Evolutionary conservation across 768 basidiomycete species (phyloP), one percentile per base, ranked within the genome.

Genomic region (Pisolithus albus): DNA sequence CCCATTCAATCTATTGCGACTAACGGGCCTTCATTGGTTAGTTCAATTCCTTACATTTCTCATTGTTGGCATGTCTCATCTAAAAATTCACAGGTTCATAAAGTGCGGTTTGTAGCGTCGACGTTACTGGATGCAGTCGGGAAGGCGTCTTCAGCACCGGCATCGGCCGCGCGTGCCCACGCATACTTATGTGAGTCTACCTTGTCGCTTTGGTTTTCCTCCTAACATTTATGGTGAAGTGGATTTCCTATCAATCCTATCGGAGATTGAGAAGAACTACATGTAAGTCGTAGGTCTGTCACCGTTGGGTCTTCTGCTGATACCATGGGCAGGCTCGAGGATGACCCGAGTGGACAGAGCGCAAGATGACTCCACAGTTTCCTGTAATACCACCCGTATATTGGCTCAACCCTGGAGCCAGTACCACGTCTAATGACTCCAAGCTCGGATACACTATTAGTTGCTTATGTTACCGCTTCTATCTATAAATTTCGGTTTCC

Each of bases 1-100:
- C 92, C 92, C 16, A 92, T 94, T 50, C 90, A 92, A 66, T 90
- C 89, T 30, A 92, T 94, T 59, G 92, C 91, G 32, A 88, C 85
- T 46, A 92, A 88, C 61, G 88, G 88, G 4, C 88, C 88, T 5
- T 88, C 86, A 50, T 70, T 90, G 73, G 87, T 78, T 52, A 62
- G 74, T 42, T 8, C 46, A 32, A n/a, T 3, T 19, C 6, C 37
- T 50, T 5, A 11, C 13, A 15, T 19, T 6, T 9, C 13, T 19
- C 13, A 11, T 16, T 10, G 11, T 15, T 36, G 8, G 6, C 13
- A 18, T 13, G 45, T 18, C 36, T n/a, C 23, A 40, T n/a, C 8
- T 16, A 24, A 21, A 15, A 47, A n/a, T n/a, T n/a, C 70, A 32
- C 55, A 86, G 83, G 89, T 94, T 15, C 85, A 89, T 64, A 94